Evolutionary conservation across 345 rosid species (phyloP), one percentile per base, ranked within the genome.

Genomic region (Viola odorata): DNA sequence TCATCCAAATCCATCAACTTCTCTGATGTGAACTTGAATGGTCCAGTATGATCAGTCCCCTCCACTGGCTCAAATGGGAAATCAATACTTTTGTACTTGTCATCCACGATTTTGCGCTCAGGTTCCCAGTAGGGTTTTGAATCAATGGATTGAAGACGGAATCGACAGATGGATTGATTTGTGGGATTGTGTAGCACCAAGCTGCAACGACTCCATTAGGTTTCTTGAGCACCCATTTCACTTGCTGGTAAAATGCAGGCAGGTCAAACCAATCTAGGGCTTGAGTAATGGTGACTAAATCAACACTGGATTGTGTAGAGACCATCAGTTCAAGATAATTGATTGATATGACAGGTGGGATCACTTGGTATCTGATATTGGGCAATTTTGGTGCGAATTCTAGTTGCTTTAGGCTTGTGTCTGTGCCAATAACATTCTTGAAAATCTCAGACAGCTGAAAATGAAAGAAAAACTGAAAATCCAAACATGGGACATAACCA

Each of bases 231-330:
- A 81, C 84, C 72, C 77, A 75, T 68, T 81, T 78, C 54, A 78
- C 96, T 68, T 81, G 86, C 0, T 61, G 56, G 80, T 87, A 84
- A 55, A 91, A 88, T 7, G 44, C 17, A 7, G 78, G 71, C 50
- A 80, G 84, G 12, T 83, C 86, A 44, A 91, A 79, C 94, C 97
- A 88, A 45, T 91, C 96, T 42, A 91, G 71, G 41, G 97, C 91
- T 60, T 88, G 97, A 48, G 94, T 91, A 10, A 91, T 50, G 38
- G 88, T 81, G 8, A 88, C 92, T 7, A 88, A 16, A 60, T 88
- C 94, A 0, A 84, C 81, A 8, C 80, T 77, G 32, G 91, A 81
- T 48, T 73, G 50, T 0, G 61, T 14, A 2, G 82, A 80, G 3
- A 91, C 74, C 12, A 63, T 52, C 51, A 62, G 60, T 41, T 81